Base-by-base conservation (phyloP, 2,329 filamentous ascomycete genomes). In the Bretziella fagacearum region DNA sequence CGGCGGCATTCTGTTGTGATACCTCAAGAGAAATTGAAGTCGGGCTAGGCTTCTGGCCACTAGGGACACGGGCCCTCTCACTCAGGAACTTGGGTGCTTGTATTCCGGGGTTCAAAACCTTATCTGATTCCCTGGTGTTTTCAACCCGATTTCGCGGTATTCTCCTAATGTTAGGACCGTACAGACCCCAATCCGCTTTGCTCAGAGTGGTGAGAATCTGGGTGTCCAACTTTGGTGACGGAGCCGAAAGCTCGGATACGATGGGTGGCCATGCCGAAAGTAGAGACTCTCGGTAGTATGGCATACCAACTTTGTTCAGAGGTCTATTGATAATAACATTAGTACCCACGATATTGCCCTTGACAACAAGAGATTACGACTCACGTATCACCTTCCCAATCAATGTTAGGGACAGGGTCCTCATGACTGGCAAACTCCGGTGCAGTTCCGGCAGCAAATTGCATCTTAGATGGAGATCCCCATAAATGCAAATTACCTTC, bases 251-350 rank as follows among this genome's bases (percentile, higher is more conserved):
- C 59, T 95, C 86, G 49, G 81, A 89, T 1, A 91, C 63, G 55
- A 87, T 69, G 57, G 89, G 83, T 50, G 91, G 86, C 85, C 89
- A 95, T 30, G 84, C 80, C 2, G 91, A 98, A 30, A 93, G 70
- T 8, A 98, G 70, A 11, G 74, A 70, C 52, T 96, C 89, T 52
- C 87, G 77, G 60, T 98, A 98, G 60, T 87, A 93, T 1, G 91
- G 89, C 73, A 98, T 81, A 8, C 91, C 93, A 44, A 96, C 69
- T 27, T 78, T 74, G 61, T 80, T 96, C 35, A 98, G 60, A 0
- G 91, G 86, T 4, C 79, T 84, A 22, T 4, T 10, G 20, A 5
- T 4, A 11, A 33, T 33, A n/a, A 13, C n/a, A 13, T 33, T 7
- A 13, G 18, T 33, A 6, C 10, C 17, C 39, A 25, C 20, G 3